Evolutionary conservation across 140 eudicot genomes (phyloP).

Genomic region (Cichorium intybus): DNA sequence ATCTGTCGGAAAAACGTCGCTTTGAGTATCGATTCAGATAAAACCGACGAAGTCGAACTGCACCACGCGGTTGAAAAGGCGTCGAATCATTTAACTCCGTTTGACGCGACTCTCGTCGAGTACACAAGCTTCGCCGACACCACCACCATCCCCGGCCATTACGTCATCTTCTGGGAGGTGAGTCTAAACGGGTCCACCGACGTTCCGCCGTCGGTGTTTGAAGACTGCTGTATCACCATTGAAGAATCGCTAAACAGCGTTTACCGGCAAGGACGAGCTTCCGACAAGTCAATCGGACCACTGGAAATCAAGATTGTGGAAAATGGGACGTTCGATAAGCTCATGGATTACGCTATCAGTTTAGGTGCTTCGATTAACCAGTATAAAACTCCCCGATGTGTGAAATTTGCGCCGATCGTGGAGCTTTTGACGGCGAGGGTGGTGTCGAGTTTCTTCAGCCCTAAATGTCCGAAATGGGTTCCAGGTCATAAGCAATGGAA

Average conservation of each 20-base stretch:
- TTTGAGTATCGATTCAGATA: conserved; percentile 84
- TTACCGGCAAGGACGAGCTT: conserved; percentile 79
- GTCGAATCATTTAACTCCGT: conserved; percentile 59
- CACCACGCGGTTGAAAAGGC: conserved; percentile 84
- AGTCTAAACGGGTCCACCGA: conserved; percentile 42
- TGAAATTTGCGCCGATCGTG: conserved; percentile 77
- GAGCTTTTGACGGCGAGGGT: conserved; percentile 73
- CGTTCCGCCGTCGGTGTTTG: conserved; percentile 72
- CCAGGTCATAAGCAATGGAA: conserved; percentile 94
- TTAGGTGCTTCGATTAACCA: conserved; percentile 95
- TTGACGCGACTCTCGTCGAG: conserved; percentile 52
- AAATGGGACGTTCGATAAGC: conserved; percentile 80
- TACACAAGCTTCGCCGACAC: conserved; percentile 95
- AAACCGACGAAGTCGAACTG: conserved; percentile 91
- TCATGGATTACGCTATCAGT: conserved; percentile 89
- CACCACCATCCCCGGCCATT: conserved; percentile 82
- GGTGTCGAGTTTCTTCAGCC: conserved; percentile 66
- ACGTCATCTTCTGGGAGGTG: conserved; percentile 89
- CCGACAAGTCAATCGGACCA: conserved; percentile 88
- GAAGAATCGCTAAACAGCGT: conserved; percentile 89
- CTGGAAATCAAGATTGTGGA: conserved; percentile 82
- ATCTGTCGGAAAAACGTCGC: conserved; percentile 89
- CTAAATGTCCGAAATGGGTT: conserved; percentile 89
- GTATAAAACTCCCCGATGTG: conserved; percentile 93
- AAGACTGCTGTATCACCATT: conserved; percentile 74